Evolutionary conservation across 1,139 yeast genomes (phyloP).

Genomic region (Saccharomyces hybrid): DNA sequence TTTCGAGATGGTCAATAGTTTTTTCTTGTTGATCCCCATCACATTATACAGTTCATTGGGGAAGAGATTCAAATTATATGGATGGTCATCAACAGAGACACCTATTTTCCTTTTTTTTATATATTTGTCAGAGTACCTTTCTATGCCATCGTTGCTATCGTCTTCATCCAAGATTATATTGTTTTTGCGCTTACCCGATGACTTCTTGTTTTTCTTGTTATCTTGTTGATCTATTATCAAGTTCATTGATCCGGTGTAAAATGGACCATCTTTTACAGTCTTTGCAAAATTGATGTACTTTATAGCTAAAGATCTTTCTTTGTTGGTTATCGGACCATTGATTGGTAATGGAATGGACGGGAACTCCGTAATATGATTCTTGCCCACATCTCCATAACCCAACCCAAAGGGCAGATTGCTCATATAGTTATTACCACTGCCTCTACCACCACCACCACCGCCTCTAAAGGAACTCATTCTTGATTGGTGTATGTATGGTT

Average conservation of each 20-base stretch:
- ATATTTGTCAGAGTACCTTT: constrained; percentile 68
- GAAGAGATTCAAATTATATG: constrained; percentile 62
- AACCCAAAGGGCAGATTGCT: constrained; percentile 58
- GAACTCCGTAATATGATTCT: constrained; percentile 22
- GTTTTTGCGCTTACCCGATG: constrained; percentile 5
- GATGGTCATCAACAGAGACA: constrained; percentile 74
- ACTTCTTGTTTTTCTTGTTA: constrained; percentile 2
- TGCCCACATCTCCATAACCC: constrained; percentile 51
- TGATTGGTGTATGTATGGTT: background rate
- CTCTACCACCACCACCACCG: constrained; percentile 22
- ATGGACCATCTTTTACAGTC: constrained; percentile 65
- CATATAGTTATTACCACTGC: constrained; percentile 26
- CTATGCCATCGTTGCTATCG: constrained; percentile 51
- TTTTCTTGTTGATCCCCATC: constrained; percentile 59
- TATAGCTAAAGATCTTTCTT: constrained; percentile 55
- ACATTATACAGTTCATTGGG: constrained; percentile 74
- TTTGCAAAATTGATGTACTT: constrained; percentile 55
- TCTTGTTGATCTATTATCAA: constrained; percentile 26
- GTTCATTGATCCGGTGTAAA: constrained; percentile 54
- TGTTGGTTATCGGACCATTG: constrained; percentile 49
- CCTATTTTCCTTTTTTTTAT: constrained; percentile 69
- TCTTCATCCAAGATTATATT: constrained; percentile 30
- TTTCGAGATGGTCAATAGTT: constrained; percentile 45
- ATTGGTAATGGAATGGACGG: constrained; percentile 50
- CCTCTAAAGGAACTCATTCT: constrained; percentile 40